Conservation (phyloP, 2,329 filamentous ascomycete genomes). For the Cordyceps farinosa region DNA sequence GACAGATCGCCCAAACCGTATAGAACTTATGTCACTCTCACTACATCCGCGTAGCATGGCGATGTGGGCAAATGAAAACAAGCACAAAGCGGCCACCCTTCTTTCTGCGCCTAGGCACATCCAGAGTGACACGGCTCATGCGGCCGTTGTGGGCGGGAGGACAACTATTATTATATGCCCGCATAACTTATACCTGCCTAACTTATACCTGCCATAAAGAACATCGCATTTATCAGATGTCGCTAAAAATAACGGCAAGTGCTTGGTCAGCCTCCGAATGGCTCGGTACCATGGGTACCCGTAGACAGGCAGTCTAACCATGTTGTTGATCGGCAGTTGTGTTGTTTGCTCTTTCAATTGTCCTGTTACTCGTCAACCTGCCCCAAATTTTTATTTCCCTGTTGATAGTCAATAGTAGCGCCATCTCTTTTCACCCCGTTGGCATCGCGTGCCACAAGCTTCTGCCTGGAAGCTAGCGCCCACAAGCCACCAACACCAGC, state of each 20-base stretch:
- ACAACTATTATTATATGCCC: background rate
- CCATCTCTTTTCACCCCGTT: background rate
- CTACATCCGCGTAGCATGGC: no score
- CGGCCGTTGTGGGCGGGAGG: background rate
- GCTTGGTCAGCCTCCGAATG: background rate
- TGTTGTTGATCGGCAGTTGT: background rate
- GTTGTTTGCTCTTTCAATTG: no score
- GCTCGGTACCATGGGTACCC: background rate
- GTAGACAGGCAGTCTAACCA: background rate
- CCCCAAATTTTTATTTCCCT: no score
- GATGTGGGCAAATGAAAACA: no score
- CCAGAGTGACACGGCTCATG: no score
- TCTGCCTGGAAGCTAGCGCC: background rate
- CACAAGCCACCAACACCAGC: background rate
- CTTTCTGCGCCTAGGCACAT: no score
- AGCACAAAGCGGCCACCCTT: no score
- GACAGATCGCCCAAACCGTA: no score
- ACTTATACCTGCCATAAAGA: background rate
- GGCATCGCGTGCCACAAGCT: background rate
- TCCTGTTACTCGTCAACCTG: no score
- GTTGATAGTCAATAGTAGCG: background rate
- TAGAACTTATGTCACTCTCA: no score
- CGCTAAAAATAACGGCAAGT: background rate
- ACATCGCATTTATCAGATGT: background rate
- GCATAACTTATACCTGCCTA: background rate